A percentile compares a stretch with the other conserved stretches of the same genome.
Evolutionary conservation across 805 yeast genomes (phyloP).

Genomic region (Candida ipomoeae): DNA sequence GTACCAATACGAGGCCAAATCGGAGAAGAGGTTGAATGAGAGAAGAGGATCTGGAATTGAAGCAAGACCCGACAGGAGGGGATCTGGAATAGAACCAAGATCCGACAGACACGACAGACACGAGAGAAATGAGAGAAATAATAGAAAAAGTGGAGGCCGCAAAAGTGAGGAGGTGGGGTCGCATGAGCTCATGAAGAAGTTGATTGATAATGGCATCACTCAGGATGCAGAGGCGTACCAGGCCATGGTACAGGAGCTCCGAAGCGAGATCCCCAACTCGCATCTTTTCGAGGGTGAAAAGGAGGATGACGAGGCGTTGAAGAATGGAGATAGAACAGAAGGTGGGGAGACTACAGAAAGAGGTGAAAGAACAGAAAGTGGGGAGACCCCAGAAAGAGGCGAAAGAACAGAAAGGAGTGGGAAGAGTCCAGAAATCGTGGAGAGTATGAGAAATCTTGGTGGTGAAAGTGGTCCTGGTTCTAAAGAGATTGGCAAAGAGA

Average conservation of each 20-base stretch:
- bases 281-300: conserved; percentile 41
- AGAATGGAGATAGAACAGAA: conserved; percentile 6
- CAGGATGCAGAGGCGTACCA: conserved; percentile 28
- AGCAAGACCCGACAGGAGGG: not conserved
- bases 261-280: conserved; percentile 27
- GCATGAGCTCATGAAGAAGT: conserved; percentile 33
- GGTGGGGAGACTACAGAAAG: too few relatives aligned
- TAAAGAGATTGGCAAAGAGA: too few relatives aligned
- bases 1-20: conserved; percentile 25
- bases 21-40: not conserved
- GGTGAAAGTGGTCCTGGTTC: too few relatives aligned
- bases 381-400: too few relatives aligned
- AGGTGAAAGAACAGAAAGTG: too few relatives aligned
- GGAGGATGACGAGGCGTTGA: conserved; percentile 9
- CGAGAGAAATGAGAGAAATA: too few relatives aligned
- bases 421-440: too few relatives aligned
- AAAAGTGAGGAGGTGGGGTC: conserved; percentile 6
- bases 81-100: not conserved
- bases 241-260: conserved; percentile 29
- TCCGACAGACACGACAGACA: too few relatives aligned
- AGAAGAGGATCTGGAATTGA: not conserved
- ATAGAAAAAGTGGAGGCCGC: not conserved
- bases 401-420: too few relatives aligned
- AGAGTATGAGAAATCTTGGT: too few relatives aligned
- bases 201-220: conserved; percentile 32